Base-by-base conservation (phyloP, 352 stramenopile species). In the Phytophthora idaei region DNA sequence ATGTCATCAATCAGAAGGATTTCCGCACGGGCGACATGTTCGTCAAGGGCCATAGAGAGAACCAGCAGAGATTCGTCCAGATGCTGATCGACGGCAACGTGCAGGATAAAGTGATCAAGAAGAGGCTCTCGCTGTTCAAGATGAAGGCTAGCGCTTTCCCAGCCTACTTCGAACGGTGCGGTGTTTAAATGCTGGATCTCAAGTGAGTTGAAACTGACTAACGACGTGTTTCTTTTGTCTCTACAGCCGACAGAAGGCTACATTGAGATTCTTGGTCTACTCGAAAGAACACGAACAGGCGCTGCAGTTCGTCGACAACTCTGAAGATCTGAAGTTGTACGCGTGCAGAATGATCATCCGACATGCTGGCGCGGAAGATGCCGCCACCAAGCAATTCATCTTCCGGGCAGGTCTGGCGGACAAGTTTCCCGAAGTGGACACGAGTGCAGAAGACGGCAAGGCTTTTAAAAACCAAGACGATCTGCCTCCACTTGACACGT, bases 71-170 rank as follows among this genome's bases (percentile, higher is more conserved):
- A 39, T 90, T 80, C 48, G 64, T 94, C 27, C 71, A 86, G 42
- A 69, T 78, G 57, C 62, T 94, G 15, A 76, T 94, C 10, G 56
- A 80, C 32, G 12, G 47, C 45, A 68, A 79, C 34, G 55, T 80
- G 7, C 53, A 74, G 9, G 81, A 92, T 68, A 92, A 93, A 67
- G 51, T 89, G 39, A 81, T 93, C 66, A 90, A 90, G 62, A 90
- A 90, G 64, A 73, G 84, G 15, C 64, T 94, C 12, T 69, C 64
- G 39, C 71, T 76, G 10, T 92, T 93, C 65, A 78, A 83, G 32
- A 29, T 94, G 10, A 57, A 80, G 17, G 64, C 77, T 6, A 76
- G 72, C 25, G 74, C 67, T 10, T 92, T 94, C 63, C 86, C 86
- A 7, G 66, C 67, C 36, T 93, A 83, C 64, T 59, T 80, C 10